Conservation (phyloP, 2,329 filamentous ascomycete species). For the Graphium sp. region DNA sequence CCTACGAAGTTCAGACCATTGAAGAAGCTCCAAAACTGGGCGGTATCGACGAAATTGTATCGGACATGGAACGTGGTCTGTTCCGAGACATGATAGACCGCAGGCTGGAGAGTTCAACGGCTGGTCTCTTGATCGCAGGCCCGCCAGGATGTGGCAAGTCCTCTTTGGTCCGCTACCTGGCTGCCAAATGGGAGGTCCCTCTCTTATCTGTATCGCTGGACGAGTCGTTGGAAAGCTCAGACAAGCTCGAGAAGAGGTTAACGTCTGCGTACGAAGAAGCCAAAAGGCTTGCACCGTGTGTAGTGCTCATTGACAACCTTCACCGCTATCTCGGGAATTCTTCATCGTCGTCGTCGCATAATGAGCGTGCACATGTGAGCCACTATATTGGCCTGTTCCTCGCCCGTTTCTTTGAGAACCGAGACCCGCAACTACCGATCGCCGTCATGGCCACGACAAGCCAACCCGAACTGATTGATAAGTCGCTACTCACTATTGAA, state of each 20-base stretch:
- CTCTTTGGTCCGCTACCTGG: conserved; percentile 57
- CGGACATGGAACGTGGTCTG: conserved; percentile 5
- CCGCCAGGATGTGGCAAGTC: conserved; percentile 72
- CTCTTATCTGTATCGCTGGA: conserved; percentile 47
- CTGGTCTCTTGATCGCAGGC: conserved; percentile 58
- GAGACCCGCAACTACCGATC: conserved; percentile 31
- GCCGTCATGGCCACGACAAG: conserved; percentile 88
- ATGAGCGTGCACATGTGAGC: conserved; percentile 31
- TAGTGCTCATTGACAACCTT: conserved; percentile 86
- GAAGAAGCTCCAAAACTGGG: conserved; percentile 10
- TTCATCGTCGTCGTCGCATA: too few species aligned
- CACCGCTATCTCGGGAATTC: too few species aligned
- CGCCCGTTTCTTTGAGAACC: conserved; percentile 1
- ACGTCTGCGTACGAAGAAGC: conserved; percentile 47
- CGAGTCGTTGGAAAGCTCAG: conserved; percentile 17
- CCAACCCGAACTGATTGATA: conserved; percentile 70
- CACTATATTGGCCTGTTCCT: conserved; percentile 2
- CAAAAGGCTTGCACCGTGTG: conserved; percentile 66
- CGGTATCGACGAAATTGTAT: conserved; percentile 11
- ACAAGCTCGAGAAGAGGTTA: conserved; percentile 20
- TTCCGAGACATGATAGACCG: conserved; percentile 5
- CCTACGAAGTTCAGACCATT: conserved; percentile 14
- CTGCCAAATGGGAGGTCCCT: conserved; percentile 54
- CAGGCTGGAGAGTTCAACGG: not conserved
- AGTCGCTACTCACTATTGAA: conserved; percentile 55